Evolutionary conservation across 345 rosid species (phyloP).

Genomic region (Citrus australasica): DNA sequence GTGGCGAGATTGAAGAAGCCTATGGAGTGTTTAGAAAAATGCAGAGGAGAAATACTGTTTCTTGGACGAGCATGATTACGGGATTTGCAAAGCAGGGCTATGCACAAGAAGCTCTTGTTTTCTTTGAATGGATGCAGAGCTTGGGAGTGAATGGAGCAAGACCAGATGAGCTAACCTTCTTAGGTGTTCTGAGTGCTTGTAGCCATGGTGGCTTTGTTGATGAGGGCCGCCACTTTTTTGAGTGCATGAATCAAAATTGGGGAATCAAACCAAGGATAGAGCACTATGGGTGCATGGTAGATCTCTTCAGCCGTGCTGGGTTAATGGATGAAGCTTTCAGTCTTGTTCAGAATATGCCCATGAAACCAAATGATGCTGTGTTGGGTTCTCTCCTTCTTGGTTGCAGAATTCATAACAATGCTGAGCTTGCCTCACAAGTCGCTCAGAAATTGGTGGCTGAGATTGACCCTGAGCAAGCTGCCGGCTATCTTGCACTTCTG

Average conservation of each 20-base stretch:
- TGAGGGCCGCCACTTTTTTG: slow-evolving; percentile 29
- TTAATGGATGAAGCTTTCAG: slow-evolving; percentile 38
- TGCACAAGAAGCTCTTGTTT: slow-evolving; percentile 32
- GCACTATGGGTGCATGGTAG: slow-evolving; percentile 49
- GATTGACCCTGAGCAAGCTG: slow-evolving; percentile 30
- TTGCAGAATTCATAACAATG: slow-evolving; percentile 38
- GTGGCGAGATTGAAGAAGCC: slow-evolving; percentile 41
- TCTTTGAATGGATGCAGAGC: slow-evolving; percentile 40
- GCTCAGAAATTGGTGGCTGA: slow-evolving; percentile 26
- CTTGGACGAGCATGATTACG: slow-evolving; percentile 42
- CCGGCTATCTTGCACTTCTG: slow-evolving; percentile 37
- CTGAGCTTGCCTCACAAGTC: slow-evolving; percentile 36
- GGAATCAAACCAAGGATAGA: slow-evolving; percentile 38
- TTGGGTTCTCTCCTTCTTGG: slow-evolving; percentile 47
- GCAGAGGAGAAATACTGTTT: slow-evolving; percentile 26
- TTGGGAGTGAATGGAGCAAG: slow-evolving; percentile 24
- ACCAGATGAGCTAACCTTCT: slow-evolving; percentile 40
- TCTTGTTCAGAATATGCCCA: slow-evolving; percentile 37
- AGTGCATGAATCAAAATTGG: slow-evolving; percentile 26
- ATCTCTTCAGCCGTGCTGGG: slow-evolving; percentile 45
- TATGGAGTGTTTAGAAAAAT: slow-evolving; percentile 29
- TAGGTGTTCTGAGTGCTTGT: slow-evolving; percentile 42
- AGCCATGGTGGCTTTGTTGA: slow-evolving; percentile 44
- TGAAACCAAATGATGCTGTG: slow-evolving; percentile 37
- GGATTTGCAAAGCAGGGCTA: slow-evolving; percentile 44